phyloP scores from a whole-genome alignment of 345 rosid species.

The Populus euphratica region DNA sequence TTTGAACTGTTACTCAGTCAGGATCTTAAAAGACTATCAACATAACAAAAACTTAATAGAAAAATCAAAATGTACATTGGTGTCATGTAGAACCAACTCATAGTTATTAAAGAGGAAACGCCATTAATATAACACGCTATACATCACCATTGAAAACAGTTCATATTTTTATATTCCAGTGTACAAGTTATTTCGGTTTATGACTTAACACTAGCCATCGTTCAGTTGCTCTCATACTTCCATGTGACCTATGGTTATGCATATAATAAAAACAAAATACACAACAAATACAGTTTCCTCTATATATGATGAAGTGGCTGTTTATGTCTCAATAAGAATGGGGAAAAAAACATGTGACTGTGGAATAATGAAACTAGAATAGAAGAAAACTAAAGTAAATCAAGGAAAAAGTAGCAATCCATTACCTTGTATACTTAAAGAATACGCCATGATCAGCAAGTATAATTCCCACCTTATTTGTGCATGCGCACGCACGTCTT shows the following conservation, averaged over 20 bases:
- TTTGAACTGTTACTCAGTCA: background rate
- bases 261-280: background rate
- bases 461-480: background rate
- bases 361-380: background rate
- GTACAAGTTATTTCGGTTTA: background rate
- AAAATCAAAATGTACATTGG: background rate
- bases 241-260: background rate
- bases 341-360: background rate
- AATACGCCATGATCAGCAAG: background rate
- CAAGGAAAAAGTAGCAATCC: background rate
- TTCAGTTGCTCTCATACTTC: background rate
- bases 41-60: background rate
- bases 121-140: too few relatives aligned
- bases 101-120: too few relatives aligned
- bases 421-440: background rate
- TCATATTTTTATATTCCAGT: background rate
- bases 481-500: background rate
- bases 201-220: background rate
- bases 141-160: too few relatives aligned
- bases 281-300: background rate
- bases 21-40: background rate
- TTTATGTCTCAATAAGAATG: background rate
- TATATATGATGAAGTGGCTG: background rate
- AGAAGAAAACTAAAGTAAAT: background rate
- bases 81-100: too few relatives aligned